Evolutionary conservation across 177 flowering plant genomes (phyloP).

Genomic region (Tripterygium wilfordii): DNA sequence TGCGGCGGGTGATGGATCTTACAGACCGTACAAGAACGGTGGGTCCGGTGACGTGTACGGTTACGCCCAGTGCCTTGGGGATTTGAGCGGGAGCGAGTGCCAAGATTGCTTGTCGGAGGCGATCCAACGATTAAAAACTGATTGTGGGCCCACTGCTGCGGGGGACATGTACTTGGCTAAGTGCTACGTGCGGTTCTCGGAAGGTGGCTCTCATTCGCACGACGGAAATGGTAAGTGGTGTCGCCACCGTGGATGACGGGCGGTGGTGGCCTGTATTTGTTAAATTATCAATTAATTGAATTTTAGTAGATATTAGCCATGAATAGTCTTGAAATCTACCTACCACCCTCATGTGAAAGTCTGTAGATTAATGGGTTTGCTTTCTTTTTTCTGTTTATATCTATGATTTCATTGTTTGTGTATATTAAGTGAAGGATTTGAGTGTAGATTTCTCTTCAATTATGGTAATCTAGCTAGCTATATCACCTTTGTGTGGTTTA

Average conservation of each 20-base stretch:
- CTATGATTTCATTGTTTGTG: too few species aligned
- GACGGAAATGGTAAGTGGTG: conserved; percentile 25
- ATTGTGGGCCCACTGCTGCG: conserved; percentile 50
- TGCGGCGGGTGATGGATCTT: conserved; percentile 24
- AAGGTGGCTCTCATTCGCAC: conserved; percentile 29
- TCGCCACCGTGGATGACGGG: conserved; percentile 14
- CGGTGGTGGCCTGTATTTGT: conserved; percentile 9
- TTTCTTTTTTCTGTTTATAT: too few species aligned
- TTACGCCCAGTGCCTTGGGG: conserved; percentile 82
- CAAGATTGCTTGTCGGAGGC: conserved; percentile 74
- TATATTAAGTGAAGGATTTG: too few species aligned
- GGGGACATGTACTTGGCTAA: conserved; percentile 85
- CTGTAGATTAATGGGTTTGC: too few species aligned
- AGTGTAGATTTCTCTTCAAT: too few species aligned
- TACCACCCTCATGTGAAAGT: too few species aligned
- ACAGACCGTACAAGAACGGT: conserved; percentile 37
- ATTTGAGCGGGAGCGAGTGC: conserved; percentile 65
- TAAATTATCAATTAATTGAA: neutral
- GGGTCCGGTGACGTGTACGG: conserved; percentile 50
- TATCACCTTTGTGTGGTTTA: too few species aligned
- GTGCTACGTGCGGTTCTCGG: conserved; percentile 74
- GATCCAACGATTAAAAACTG: conserved; percentile 48
- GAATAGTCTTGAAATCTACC: too few species aligned
- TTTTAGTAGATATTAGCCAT: too few species aligned
- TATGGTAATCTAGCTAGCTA: too few species aligned